Evolutionary conservation across 73 alveolate genomes (phyloP).

Genomic region (Effrenium voratum): DNA sequence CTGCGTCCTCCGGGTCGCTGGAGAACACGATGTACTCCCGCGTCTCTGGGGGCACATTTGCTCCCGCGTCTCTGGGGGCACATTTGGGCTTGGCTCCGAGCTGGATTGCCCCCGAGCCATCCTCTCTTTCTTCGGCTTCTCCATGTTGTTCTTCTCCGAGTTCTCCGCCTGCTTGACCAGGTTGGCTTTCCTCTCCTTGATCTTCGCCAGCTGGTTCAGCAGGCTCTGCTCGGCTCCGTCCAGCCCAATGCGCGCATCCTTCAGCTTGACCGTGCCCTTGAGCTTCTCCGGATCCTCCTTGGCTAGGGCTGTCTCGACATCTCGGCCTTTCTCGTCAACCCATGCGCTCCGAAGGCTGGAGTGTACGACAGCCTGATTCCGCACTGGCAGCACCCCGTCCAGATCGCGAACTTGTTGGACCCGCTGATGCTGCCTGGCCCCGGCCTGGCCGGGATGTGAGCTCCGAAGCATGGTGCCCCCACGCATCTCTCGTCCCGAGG

Average conservation of each 20-base stretch:
- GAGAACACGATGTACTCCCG: too few species aligned
- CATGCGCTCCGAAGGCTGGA: slow-evolving; percentile 15
- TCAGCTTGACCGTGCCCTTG: background rate
- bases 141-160: too few species aligned
- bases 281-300: background rate
- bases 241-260: too few species aligned
- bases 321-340: background rate
- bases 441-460: background rate
- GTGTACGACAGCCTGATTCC: slow-evolving; percentile 37
- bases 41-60: too few species aligned
- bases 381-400: background rate
- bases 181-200: background rate
- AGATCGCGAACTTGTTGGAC: background rate
- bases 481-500: background rate
- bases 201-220: background rate
- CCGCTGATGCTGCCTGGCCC: background rate
- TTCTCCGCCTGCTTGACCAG: too few species aligned
- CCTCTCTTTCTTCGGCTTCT: too few species aligned
- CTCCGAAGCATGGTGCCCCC: slow-evolving; percentile 30
- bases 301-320: background rate
- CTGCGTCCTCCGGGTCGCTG: too few species aligned
- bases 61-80: too few species aligned
- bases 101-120: background rate
- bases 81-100: background rate
- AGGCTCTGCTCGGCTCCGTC: too few species aligned